Percentiles rank a stretch among this genome's conserved stretches.
Evolutionary conservation across 306 rosid genomes (phyloP).

Genomic region (Cucurbita argyrosperma): DNA sequence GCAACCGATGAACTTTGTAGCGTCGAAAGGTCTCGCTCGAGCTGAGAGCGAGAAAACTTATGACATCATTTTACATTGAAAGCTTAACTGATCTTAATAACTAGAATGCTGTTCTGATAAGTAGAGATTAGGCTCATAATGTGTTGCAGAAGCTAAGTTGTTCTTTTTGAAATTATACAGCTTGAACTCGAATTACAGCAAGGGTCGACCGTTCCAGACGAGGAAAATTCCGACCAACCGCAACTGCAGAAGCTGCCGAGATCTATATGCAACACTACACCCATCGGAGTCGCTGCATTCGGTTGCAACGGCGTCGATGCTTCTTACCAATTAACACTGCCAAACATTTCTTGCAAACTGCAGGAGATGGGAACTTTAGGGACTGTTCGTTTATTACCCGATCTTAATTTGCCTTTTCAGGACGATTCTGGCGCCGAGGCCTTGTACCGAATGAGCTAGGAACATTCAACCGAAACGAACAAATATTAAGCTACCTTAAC

Average conservation of each 20-base stretch:
- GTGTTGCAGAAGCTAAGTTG: constrained; percentile 12
- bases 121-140: not conserved
- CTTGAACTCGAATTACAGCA: constrained; percentile 35
- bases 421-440: constrained; percentile 16
- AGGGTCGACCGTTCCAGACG: constrained; percentile 9
- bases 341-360: constrained; percentile 17
- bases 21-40: too few species aligned
- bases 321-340: constrained; percentile 3
- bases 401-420: constrained; percentile 60
- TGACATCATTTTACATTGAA: too few species aligned
- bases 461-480: not conserved
- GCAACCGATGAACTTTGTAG: too few species aligned
- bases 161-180: constrained; percentile 21
- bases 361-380: constrained; percentile 28
- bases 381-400: constrained; percentile 42
- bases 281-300: not conserved
- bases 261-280: constrained; percentile 9
- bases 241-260: constrained; percentile 12
- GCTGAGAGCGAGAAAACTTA: too few species aligned
- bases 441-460: constrained; percentile 14
- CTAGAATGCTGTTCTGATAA: not conserved
- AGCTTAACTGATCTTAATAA: not conserved
- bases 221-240: constrained; percentile 7
- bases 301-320: constrained; percentile 9
- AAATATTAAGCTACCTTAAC: constrained; percentile 13